These are phyloP conservation scores for Candolleomyces eurysporus DNA, from an alignment of 768 basidiomycete genomes.

Conservation along the genomic window DNA sequence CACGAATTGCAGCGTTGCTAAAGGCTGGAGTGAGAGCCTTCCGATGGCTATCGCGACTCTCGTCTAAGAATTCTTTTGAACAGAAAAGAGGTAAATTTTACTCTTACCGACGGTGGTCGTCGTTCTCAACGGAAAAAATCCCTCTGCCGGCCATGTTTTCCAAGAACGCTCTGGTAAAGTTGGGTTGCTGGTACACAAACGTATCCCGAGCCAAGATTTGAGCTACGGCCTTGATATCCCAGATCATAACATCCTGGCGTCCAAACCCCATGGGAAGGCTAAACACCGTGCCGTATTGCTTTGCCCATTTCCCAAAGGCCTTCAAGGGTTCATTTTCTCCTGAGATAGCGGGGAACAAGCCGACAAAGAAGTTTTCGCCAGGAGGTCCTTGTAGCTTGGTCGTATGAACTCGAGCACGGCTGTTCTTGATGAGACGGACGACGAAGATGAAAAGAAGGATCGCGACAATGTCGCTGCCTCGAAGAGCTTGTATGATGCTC, in stretches of 20 bases:
- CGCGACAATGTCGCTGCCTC: background rate
- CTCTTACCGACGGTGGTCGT: constrained; percentile 43
- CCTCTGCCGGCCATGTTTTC: constrained; percentile 42
- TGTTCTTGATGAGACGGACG: background rate
- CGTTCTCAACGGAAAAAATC: constrained; percentile 40
- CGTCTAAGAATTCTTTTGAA: background rate
- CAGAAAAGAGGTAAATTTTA: background rate
- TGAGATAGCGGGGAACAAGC: constrained; percentile 28
- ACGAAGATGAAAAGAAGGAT: background rate
- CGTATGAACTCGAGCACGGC: constrained; percentile 7
- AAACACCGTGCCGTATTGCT: constrained; percentile 47
- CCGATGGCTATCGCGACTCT: constrained; percentile 36
- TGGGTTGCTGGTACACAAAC: constrained; percentile 43
- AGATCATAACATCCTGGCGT: constrained; percentile 30
- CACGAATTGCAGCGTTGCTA: constrained; percentile 48
- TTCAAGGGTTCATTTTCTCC: constrained; percentile 25
- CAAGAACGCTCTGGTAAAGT: constrained; percentile 31
- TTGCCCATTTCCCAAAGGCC: constrained; percentile 45
- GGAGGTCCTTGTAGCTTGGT: constrained; percentile 44
- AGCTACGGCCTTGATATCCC: constrained; percentile 51
- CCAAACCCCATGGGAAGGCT: constrained; percentile 38
- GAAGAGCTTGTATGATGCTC: no score
- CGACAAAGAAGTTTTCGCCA: constrained; percentile 33
- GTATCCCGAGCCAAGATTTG: constrained; percentile 53
- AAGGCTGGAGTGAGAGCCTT: constrained; percentile 53